Conservation (phyloP, 2,329 filamentous ascomycete genomes). For the Aschersonia sp. region DNA sequence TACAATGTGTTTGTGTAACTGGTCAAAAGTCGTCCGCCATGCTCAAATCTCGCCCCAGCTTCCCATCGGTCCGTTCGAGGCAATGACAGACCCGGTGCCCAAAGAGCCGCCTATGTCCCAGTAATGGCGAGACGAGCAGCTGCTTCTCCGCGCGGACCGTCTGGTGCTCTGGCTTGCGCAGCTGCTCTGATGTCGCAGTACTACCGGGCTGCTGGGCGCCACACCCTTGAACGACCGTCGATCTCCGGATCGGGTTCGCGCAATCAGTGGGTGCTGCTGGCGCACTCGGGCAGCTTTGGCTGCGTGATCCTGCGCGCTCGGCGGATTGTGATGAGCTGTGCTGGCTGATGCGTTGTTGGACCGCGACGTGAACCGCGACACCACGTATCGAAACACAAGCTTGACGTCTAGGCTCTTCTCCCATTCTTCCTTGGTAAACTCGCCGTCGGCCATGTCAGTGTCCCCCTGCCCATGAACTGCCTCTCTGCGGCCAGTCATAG, state of each 20-base stretch:
- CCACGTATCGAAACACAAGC: slow-evolving; percentile 80
- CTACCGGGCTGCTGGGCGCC: slow-evolving; percentile 32
- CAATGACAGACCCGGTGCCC: slow-evolving; percentile 59
- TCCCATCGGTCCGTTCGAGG: slow-evolving; percentile 52
- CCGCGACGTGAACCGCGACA: slow-evolving; percentile 53
- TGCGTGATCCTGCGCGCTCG: slow-evolving; percentile 47
- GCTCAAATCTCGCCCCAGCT: slow-evolving; percentile 62
- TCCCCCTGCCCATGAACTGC: slow-evolving; percentile 10
- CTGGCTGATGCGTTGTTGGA: slow-evolving; percentile 24
- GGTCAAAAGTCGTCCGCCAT: too few species aligned
- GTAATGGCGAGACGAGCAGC: slow-evolving; percentile 67
- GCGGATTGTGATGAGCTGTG: slow-evolving; percentile 31
- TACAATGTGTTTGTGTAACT: too few species aligned
- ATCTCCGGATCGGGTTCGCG: slow-evolving; percentile 34
- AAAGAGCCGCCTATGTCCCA: slow-evolving; percentile 81
- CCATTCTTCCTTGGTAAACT: slow-evolving; percentile 69
- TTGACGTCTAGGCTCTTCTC: slow-evolving; percentile 82
- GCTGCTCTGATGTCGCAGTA: slow-evolving; percentile 42
- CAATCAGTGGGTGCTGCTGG: slow-evolving; percentile 78
- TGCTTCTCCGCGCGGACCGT: slow-evolving; percentile 52
- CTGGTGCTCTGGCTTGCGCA: slow-evolving; percentile 82
- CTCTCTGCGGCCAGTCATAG: slow-evolving; percentile 17
- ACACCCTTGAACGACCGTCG: slow-evolving; percentile 41
- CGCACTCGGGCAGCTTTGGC: slow-evolving; percentile 73
- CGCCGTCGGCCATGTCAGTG: slow-evolving; percentile 9